These are phyloP conservation scores for Zygotorulaspora sp. DNA, from an alignment of 805 yeast genomes.

Conservation along the genomic window DNA sequence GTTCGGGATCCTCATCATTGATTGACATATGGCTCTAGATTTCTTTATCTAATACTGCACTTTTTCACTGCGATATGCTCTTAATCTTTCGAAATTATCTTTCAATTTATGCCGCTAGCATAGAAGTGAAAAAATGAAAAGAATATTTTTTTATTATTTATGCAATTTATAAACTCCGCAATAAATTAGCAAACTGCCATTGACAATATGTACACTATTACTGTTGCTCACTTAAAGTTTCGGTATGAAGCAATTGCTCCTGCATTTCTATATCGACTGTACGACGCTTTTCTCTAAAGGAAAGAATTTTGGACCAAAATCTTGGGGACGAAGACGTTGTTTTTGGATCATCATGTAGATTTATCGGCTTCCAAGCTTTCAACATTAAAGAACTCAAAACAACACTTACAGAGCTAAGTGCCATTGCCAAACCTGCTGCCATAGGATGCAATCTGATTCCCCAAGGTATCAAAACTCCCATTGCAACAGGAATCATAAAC, in stretches of 20 bases:
- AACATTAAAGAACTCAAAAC: constrained; percentile 72
- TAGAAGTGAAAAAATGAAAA: too few relatives aligned
- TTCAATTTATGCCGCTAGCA: too few relatives aligned
- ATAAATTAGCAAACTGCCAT: too few relatives aligned
- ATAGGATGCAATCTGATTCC: constrained; percentile 77
- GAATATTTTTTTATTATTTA: too few relatives aligned
- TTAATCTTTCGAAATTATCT: too few relatives aligned
- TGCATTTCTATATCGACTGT: constrained; percentile 23
- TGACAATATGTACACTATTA: too few relatives aligned
- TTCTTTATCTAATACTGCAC: too few relatives aligned
- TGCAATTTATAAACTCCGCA: too few relatives aligned
- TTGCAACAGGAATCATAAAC: constrained; percentile 87
- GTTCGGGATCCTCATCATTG: background rate
- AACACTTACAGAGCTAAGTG: constrained; percentile 85
- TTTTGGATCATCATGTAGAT: constrained; percentile 1
- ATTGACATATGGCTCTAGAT: too few relatives aligned
- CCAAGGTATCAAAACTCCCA: constrained; percentile 83
- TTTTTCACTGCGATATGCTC: too few relatives aligned
- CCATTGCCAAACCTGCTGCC: constrained; percentile 91
- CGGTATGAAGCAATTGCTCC: constrained; percentile 14
- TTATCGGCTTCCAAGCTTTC: constrained; percentile 53
- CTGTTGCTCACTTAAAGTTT: too few relatives aligned
- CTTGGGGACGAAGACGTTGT: background rate
- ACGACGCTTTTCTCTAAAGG: background rate
- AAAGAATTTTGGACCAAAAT: constrained; percentile 2